phyloP scores from a whole-genome alignment of 768 basidiomycete species.

The Artomyces pyxidatus region DNA sequence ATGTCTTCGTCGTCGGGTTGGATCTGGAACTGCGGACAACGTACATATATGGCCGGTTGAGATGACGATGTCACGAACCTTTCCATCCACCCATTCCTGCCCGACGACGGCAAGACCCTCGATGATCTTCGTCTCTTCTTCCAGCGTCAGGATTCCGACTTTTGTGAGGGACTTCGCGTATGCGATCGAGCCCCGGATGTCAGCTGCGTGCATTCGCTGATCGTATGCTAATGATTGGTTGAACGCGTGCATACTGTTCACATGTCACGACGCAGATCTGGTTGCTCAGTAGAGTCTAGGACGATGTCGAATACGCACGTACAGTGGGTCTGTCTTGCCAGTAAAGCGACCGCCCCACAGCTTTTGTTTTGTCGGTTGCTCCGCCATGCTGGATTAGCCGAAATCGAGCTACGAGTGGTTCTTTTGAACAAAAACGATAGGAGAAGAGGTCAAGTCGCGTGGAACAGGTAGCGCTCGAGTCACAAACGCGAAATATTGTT shows the following conservation, averaged over 20 bases:
- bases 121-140: constrained; percentile 67
- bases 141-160: constrained; percentile 70
- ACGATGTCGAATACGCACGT: constrained; percentile 20
- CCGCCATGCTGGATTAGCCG: constrained; percentile 29
- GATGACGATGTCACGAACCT: constrained; percentile 36
- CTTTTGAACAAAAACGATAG: too few relatives aligned
- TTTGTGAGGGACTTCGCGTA: constrained; percentile 83
- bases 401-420: too few relatives aligned
- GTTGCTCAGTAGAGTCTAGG: constrained; percentile 6
- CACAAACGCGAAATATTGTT: too few relatives aligned
- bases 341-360: constrained; percentile 87
- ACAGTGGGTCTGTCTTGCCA: constrained; percentile 83
- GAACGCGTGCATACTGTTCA: constrained; percentile 91
- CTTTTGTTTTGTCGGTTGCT: constrained; percentile 55
- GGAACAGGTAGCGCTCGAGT: too few relatives aligned
- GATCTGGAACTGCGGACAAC: constrained; percentile 51
- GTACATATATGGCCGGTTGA: not conserved
- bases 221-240: constrained; percentile 96
- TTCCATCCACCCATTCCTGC: constrained; percentile 78
- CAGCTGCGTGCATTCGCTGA: constrained; percentile 86
- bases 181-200: constrained; percentile 91
- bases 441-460: too few relatives aligned
- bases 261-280: constrained; percentile 10
- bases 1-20: constrained; percentile 96
- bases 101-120: constrained; percentile 68